These are phyloP conservation scores for Fomitopsis pinicola DNA, from an alignment of 1,284 basidiomycete species.

Conservation along the genomic window DNA sequence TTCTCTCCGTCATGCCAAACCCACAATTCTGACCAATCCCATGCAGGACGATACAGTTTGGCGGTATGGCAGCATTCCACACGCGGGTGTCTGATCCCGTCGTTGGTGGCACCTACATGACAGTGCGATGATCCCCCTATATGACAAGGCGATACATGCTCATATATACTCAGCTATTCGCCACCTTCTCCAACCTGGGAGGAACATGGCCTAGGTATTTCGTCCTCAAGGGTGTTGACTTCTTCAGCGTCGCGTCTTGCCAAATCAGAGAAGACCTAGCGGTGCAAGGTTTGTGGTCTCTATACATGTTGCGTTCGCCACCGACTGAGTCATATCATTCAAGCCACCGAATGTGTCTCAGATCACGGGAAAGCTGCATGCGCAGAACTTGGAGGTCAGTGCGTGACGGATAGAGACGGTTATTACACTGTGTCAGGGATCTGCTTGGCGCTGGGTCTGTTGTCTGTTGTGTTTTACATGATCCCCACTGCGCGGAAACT, in stretches of 20 bases:
- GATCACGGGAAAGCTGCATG: constrained; percentile 86
- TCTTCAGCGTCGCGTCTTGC: constrained; percentile 82
- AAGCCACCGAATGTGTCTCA: constrained; percentile 83
- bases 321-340: constrained; percentile 6
- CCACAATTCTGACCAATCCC: not conserved
- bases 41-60: constrained; percentile 91
- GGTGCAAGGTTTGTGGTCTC: constrained; percentile 49
- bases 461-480: constrained; percentile 75
- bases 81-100: constrained; percentile 95
- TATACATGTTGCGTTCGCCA: not conserved
- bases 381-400: constrained; percentile 71
- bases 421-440: constrained; percentile 85
- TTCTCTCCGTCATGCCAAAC: not conserved
- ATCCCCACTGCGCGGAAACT: constrained; percentile 81
- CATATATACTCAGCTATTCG: constrained; percentile 63
- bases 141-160: constrained; percentile 4
- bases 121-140: constrained; percentile 47
- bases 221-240: constrained; percentile 89
- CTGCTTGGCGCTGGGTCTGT: constrained; percentile 74
- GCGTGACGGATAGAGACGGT: constrained; percentile 84
- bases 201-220: constrained; percentile 98
- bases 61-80: constrained; percentile 97
- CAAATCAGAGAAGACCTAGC: constrained; percentile 54
- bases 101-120: constrained; percentile 99
- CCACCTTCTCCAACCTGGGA: constrained; percentile 96